A percentile compares a stretch with the other conserved stretches of the same genome.
Evolutionary conservation across 2,329 filamentous ascomycete species (phyloP).

Genomic region (Xylaria sp.): DNA sequence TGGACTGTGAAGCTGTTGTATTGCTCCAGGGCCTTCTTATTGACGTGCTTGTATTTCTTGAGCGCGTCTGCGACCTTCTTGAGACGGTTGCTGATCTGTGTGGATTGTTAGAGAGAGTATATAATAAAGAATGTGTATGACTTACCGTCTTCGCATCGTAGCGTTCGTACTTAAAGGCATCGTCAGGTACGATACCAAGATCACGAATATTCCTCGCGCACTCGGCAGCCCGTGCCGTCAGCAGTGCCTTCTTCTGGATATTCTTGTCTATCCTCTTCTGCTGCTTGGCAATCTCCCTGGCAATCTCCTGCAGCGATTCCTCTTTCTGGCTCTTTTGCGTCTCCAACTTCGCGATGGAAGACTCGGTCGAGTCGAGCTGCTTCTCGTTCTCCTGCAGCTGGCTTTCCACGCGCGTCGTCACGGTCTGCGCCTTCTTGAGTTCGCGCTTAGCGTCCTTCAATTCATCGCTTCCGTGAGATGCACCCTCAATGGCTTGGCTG

Average conservation of each 20-base stretch:
- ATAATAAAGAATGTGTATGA: too few species aligned
- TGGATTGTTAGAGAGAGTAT: slow-evolving; percentile 24
- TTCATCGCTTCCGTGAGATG: slow-evolving; percentile 56
- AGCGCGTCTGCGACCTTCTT: slow-evolving; percentile 88
- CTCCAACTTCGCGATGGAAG: slow-evolving; percentile 34
- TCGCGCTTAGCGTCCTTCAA: slow-evolving; percentile 76
- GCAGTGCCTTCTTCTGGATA: slow-evolving; percentile 77
- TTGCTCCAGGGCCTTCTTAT: slow-evolving; percentile 99
- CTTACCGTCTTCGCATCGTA: slow-evolving; percentile 69
- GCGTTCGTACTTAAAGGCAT: slow-evolving; percentile 86
- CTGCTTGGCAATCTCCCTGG: slow-evolving; percentile 72
- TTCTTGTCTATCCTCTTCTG: slow-evolving; percentile 90
- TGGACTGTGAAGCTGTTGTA: slow-evolving; percentile 96
- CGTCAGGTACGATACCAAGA: slow-evolving; percentile 85
- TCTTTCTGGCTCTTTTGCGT: slow-evolving; percentile 58
- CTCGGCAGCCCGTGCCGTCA: slow-evolving; percentile 72
- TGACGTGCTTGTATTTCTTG: slow-evolving; percentile 96
- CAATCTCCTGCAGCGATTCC: slow-evolving; percentile 68
- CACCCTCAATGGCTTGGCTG: slow-evolving; percentile 64
- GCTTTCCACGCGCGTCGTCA: slow-evolving; percentile 59
- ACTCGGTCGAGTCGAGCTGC: slow-evolving; percentile 55
- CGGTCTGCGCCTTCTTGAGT: slow-evolving; percentile 69
- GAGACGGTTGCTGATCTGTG: slow-evolving; percentile 59
- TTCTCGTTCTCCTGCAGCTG: slow-evolving; percentile 71
- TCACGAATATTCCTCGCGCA: slow-evolving; percentile 86